phyloP scores from a whole-genome alignment of 305 asterid species.

The Fraxinus floribunda region DNA sequence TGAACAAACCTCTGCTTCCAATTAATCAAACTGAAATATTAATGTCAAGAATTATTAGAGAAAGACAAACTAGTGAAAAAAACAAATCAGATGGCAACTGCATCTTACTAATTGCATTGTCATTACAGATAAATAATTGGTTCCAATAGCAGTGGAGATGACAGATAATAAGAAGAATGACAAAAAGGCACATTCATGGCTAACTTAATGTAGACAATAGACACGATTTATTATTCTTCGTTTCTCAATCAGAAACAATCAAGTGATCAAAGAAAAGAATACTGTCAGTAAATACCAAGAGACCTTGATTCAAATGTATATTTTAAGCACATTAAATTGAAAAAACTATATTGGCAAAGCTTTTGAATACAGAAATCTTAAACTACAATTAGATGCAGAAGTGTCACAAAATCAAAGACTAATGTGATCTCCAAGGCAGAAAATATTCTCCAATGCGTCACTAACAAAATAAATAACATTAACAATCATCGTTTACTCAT shows the following conservation, averaged over 20 bases:
- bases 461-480: not conserved
- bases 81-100: not conserved
- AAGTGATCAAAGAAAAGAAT: not conserved
- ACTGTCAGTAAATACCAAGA: not conserved
- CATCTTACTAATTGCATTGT: not conserved
- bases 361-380: not conserved
- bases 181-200: not conserved
- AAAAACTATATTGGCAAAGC: not conserved
- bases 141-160: not conserved
- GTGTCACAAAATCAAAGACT: not conserved
- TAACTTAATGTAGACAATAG: not conserved
- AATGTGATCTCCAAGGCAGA: not conserved
- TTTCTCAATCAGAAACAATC: not conserved
- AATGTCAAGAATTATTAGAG: not conserved
- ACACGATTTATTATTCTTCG: not conserved
- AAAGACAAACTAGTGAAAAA: not conserved
- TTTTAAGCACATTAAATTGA: not conserved
- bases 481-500: not conserved
- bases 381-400: not conserved
- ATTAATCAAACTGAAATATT: not conserved
- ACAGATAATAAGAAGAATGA: not conserved
- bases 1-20: not conserved
- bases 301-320: not conserved
- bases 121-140: not conserved
- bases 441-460: not conserved